Evolutionary conservation across 2,329 filamentous ascomycete genomes (phyloP).

Genomic region (Leptographium flavum): DNA sequence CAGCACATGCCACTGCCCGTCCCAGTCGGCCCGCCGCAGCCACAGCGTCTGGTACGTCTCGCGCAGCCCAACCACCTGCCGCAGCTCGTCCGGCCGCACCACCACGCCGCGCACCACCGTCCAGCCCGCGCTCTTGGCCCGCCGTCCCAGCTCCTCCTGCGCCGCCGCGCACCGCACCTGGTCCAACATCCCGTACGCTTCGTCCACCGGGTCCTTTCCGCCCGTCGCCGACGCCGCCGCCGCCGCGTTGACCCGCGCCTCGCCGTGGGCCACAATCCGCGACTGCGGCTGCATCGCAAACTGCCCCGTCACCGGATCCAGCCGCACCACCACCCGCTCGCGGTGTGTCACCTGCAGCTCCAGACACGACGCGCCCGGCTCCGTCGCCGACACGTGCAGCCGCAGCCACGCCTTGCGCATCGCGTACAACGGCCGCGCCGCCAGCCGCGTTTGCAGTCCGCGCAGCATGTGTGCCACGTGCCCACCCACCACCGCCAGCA

Average conservation of each 20-base stretch:
- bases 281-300: slow-evolving; percentile 57
- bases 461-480: slow-evolving; percentile 61
- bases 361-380: slow-evolving; percentile 54
- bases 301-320: slow-evolving; percentile 68
- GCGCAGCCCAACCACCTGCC: slow-evolving; percentile 46
- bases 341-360: slow-evolving; percentile 54
- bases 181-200: slow-evolving; percentile 44
- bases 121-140: slow-evolving; percentile 54
- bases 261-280: slow-evolving; percentile 38
- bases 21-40: slow-evolving; percentile 61
- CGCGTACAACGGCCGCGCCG: slow-evolving; percentile 44
- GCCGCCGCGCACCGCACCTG: slow-evolving; percentile 46
- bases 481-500: slow-evolving; percentile 59
- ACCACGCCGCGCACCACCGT: slow-evolving; percentile 28
- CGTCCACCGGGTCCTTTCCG: slow-evolving; percentile 33
- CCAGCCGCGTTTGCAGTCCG: slow-evolving; percentile 48
- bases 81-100: slow-evolving; percentile 36
- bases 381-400: slow-evolving; percentile 40
- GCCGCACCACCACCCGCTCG: slow-evolving; percentile 43
- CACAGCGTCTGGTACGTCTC: slow-evolving; percentile 52
- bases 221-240: background rate
- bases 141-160: slow-evolving; percentile 45
- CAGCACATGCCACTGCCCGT: slow-evolving; percentile 55
- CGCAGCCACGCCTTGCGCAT: slow-evolving; percentile 43
- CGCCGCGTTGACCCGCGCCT: slow-evolving; percentile 47